Evolutionary conservation across 371 early-diverging fungal species (phyloP), one percentile per base, ranked within the genome.

Genomic region (Mortierella sp.): DNA sequence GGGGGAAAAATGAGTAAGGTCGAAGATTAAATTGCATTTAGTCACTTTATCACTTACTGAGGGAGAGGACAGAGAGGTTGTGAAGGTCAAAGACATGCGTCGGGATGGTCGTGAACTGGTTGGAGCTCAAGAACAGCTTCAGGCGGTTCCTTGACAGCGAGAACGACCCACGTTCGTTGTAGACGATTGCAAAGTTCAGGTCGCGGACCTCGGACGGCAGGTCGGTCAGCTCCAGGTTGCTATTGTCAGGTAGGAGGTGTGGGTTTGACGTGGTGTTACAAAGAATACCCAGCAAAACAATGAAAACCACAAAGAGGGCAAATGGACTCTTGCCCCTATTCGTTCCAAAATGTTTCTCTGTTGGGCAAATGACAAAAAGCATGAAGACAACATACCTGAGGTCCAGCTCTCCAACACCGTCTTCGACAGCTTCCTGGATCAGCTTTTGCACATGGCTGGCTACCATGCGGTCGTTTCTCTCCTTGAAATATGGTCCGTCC

Each of bases 121-220:
- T 91, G 37, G 79, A 86, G 67, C 87, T 89, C 37, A 91, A 65
- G 77, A 86, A 91, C 3, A 91, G 73, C 71, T 91, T 88, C 9
- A 91, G 76, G 16, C 87, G 79, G 29, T 90, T 86, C 31, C 72
- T 74, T 52, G 87, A 85, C 7, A 89, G 80, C 31, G 86, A 79
- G 44, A 80, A 81, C 7, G 75, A 83, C 14, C 81, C 79, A 26
- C 71, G 74, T 53, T 89, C 90, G 43, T 87, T 89, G 24, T 82
- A 86, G 9, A 90, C 72, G 29, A 90, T 86, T 26, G 90, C 85
- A 79, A 88, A 87, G 66, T 83, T 85, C 44, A 91, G 76, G 58
- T 91, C 91, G 4, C 76, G 67, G 41, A 91, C 85, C 45, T 90
- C 91, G 37, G 87, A 77, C 6, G 91, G 91, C 64, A 91, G 85